A percentile compares a stretch with the other conserved stretches of the same genome.
phyloP scores from a whole-genome alignment of 2,329 filamentous ascomycete genomes.

The Aaosphaeria arxii region DNA sequence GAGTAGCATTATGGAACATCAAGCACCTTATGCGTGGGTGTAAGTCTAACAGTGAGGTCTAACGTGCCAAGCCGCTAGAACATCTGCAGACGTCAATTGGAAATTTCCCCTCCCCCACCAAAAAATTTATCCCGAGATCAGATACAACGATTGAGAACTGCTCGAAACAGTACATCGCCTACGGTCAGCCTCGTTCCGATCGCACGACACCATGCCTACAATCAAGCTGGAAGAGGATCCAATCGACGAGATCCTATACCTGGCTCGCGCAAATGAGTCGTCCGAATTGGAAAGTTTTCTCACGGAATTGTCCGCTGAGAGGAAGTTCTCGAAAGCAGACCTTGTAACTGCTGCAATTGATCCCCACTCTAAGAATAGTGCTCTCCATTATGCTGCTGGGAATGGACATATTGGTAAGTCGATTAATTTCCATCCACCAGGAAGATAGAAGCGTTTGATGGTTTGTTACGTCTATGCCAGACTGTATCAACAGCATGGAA shows the following conservation, averaged over 20 bases:
- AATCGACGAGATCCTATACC: conserved; percentile 89
- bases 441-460: too few relatives aligned
- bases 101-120: conserved; percentile 11
- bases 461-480: too few relatives aligned
- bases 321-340: conserved; percentile 56
- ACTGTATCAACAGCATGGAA: too few relatives aligned
- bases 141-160: background rate
- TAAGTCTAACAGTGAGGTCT: background rate
- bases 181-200: too few relatives aligned
- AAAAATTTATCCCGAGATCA: conserved; percentile 6
- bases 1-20: background rate
- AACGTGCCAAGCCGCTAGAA: background rate
- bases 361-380: conserved; percentile 70
- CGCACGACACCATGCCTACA: conserved; percentile 13
- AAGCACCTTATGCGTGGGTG: background rate
- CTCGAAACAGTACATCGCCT: too few relatives aligned
- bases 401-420: conserved; percentile 76
- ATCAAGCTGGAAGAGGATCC: conserved; percentile 59
- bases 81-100: background rate
- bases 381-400: conserved; percentile 86
- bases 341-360: conserved; percentile 71
- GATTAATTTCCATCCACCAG: background rate
- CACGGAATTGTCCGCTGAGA: conserved; percentile 58
- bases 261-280: conserved; percentile 74
- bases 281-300: conserved; percentile 63